phyloP scores from a whole-genome alignment of 1,139 yeast genomes.

The Spathaspora jeffriesii region DNA sequence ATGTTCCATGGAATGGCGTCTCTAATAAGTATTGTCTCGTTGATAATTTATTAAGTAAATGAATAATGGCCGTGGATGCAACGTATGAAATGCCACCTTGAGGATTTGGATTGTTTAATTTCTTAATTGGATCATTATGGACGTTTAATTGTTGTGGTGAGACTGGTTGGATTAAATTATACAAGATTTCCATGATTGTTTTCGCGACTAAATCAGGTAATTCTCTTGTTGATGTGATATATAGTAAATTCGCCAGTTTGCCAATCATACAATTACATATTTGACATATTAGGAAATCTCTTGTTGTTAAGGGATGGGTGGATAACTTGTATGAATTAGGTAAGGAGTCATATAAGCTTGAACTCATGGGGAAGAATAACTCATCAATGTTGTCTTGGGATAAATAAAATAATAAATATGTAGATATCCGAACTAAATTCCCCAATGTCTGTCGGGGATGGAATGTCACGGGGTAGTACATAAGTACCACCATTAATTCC shows the following conservation, averaged over 20 bases:
- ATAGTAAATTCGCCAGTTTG: constrained; percentile 4
- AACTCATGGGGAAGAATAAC: constrained; percentile 39
- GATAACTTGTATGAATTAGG: constrained; percentile 48
- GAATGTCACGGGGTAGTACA: constrained; percentile 59
- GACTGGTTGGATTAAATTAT: constrained; percentile 58
- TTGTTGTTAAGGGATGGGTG: constrained; percentile 45
- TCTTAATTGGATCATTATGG: constrained; percentile 25
- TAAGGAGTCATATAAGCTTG: constrained; percentile 40
- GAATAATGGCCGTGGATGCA: constrained; percentile 57
- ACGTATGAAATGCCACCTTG: constrained; percentile 58
- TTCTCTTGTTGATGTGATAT: constrained; percentile 4
- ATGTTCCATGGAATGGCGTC: constrained; percentile 51
- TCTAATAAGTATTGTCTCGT: constrained; percentile 41
- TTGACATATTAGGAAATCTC: constrained; percentile 64
- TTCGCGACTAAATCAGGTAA: constrained; percentile 11
- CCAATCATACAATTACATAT: constrained; percentile 29
- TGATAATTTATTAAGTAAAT: constrained; percentile 50
- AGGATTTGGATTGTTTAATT: constrained; percentile 32
- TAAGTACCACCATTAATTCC: constrained; percentile 54
- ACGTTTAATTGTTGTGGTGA: constrained; percentile 15
- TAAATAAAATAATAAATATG: constrained; percentile 61
- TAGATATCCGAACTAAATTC: constrained; percentile 57
- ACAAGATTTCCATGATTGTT: constrained; percentile 55
- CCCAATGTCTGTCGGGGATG: constrained; percentile 25
- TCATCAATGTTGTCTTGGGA: constrained; percentile 50